Evolutionary conservation across 2,329 filamentous ascomycete species (phyloP).

Genomic region (Hymenoscyphus repandus): DNA sequence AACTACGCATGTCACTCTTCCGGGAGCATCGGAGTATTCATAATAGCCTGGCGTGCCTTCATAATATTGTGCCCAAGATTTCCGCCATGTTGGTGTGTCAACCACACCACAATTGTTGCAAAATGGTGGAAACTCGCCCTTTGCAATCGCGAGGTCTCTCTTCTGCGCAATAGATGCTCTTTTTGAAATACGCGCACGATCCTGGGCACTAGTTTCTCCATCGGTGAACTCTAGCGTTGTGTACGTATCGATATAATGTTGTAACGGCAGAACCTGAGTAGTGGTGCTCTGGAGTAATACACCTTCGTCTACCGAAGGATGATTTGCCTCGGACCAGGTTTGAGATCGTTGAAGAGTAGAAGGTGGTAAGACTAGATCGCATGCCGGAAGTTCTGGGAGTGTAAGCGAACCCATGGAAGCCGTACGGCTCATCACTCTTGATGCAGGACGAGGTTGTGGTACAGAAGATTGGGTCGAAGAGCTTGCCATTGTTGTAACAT

Average conservation of each 20-base stretch:
- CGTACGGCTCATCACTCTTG: slow-evolving; percentile 29
- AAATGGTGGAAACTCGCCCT: slow-evolving; percentile 79
- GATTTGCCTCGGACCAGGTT: slow-evolving; percentile 41
- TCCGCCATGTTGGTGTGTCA: slow-evolving; percentile 93
- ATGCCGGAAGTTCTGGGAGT: slow-evolving; percentile 39
- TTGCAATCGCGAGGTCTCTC: slow-evolving; percentile 60
- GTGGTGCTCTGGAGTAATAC: slow-evolving; percentile 3
- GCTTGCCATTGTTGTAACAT: neutral
- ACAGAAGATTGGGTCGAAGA: slow-evolving; percentile 1
- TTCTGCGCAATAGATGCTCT: slow-evolving; percentile 41
- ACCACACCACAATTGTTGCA: slow-evolving; percentile 93
- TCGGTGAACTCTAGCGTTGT: neutral
- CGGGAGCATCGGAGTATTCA: slow-evolving; percentile 67
- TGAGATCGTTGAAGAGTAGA: slow-evolving; percentile 36
- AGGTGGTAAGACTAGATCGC: slow-evolving; percentile 45
- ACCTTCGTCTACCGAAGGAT: slow-evolving; percentile 34
- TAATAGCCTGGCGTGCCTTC: slow-evolving; percentile 65
- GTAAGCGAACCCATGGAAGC: slow-evolving; percentile 29
- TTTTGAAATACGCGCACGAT: slow-evolving; percentile 22
- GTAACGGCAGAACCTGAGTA: neutral
- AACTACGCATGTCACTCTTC: slow-evolving; percentile 69
- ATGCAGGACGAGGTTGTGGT: slow-evolving; percentile 38
- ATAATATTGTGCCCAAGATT: slow-evolving; percentile 77
- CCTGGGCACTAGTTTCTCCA: neutral
- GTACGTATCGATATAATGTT: slow-evolving; percentile 1